Percentiles rank a stretch among this genome's conserved stretches.
Conservation (phyloP, 805 yeast species). For the Candida parachauliodes region DNA sequence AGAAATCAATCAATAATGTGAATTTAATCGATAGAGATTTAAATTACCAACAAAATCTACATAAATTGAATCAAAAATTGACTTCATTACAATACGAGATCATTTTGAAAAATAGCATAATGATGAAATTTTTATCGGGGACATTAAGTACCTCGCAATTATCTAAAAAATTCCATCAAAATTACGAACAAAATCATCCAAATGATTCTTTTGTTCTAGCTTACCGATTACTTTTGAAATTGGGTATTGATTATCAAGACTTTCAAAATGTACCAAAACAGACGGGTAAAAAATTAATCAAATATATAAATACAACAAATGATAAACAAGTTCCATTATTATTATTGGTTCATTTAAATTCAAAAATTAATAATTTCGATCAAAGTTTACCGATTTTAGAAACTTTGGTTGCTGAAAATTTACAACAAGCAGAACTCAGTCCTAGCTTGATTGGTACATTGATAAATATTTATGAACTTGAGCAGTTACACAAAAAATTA, state of each 20-base stretch:
- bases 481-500: slow-evolving; percentile 34
- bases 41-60: slow-evolving; percentile 31
- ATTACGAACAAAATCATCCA: slow-evolving; percentile 19
- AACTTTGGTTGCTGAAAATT: slow-evolving; percentile 16
- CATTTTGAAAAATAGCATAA: slow-evolving; percentile 42
- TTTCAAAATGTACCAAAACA: slow-evolving; percentile 14
- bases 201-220: slow-evolving; percentile 31
- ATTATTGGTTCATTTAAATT: slow-evolving; percentile 25
- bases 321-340: slow-evolving; percentile 21
- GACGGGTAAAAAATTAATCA: slow-evolving; percentile 20
- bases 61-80: slow-evolving; percentile 28
- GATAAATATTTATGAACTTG: slow-evolving; percentile 45
- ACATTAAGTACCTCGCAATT: slow-evolving; percentile 23
- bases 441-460: slow-evolving; percentile 53
- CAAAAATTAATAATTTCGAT: slow-evolving; percentile 18
- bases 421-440: slow-evolving; percentile 22
- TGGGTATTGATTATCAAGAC: slow-evolving; percentile 26
- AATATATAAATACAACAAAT: slow-evolving; percentile 10
- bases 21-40: slow-evolving; percentile 31
- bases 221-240: slow-evolving; percentile 26
- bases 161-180: slow-evolving; percentile 14
- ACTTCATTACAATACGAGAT: slow-evolving; percentile 36
- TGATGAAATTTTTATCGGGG: slow-evolving; percentile 39
- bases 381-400: slow-evolving; percentile 37
- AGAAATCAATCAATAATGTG: slow-evolving; percentile 20